Percentiles rank a stretch among this genome's conserved stretches.
Conservation (phyloP, 768 basidiomycete genomes). For the Pleurotus djamor region DNA sequence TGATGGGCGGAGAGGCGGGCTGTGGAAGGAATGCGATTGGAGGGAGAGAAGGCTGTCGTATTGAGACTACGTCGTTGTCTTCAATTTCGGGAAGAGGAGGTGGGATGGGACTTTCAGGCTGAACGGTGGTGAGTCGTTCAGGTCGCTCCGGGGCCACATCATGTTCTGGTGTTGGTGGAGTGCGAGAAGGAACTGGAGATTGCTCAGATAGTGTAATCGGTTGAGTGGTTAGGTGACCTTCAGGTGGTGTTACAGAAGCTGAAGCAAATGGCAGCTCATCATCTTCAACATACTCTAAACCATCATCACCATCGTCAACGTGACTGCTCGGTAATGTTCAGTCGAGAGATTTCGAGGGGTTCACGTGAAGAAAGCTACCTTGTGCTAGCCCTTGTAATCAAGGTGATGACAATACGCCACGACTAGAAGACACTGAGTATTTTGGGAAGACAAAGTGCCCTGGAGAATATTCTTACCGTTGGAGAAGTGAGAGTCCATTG, state of each 20-base stretch:
- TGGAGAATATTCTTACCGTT: constrained; percentile 11
- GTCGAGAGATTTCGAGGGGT: neutral
- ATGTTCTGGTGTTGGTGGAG: neutral
- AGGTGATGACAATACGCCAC: neutral
- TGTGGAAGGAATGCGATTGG: neutral
- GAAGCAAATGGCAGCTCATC: too few species aligned
- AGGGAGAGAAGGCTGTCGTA: neutral
- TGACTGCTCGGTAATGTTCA: too few species aligned
- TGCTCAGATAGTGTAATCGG: too few species aligned
- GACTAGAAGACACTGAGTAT: constrained; percentile 9
- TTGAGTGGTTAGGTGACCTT: too few species aligned
- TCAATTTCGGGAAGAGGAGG: neutral
- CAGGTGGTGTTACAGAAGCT: too few species aligned
- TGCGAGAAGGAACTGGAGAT: too few species aligned
- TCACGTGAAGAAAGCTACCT: neutral
- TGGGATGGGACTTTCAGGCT: neutral
- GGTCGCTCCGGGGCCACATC: neutral
- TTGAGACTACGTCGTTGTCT: neutral
- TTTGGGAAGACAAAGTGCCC: neutral
- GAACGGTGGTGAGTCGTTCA: neutral
- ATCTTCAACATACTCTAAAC: too few species aligned
- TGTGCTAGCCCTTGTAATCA: neutral
- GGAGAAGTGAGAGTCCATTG: constrained; percentile 30
- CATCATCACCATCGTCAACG: too few species aligned
- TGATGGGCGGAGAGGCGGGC: neutral